phyloP scores from a whole-genome alignment of 306 rosid genomes.

The Quercus berberidifolia region DNA sequence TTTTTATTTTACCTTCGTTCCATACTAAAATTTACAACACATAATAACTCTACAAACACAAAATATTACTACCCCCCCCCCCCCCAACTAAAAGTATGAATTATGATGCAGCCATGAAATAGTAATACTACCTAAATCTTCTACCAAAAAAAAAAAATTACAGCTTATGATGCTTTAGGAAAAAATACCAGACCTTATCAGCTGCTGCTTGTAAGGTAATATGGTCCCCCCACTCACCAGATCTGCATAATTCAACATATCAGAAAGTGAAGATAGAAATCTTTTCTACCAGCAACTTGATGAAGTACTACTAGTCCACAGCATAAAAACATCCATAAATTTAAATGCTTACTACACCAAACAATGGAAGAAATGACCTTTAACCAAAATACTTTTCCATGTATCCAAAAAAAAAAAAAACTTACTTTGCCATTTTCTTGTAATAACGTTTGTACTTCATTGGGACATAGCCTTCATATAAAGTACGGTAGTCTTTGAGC shows the following conservation, averaged over 20 bases:
- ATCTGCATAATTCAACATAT: slow-evolving; percentile 43
- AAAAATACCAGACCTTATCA: slow-evolving; percentile 53
- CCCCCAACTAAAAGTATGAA: too few relatives aligned
- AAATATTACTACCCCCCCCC: too few relatives aligned
- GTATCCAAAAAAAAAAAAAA: not conserved
- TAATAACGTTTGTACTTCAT: slow-evolving; percentile 85
- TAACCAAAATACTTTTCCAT: slow-evolving; percentile 65
- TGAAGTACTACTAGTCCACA: slow-evolving; percentile 12
- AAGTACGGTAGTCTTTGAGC: slow-evolving; percentile 67
- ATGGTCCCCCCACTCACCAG: slow-evolving; percentile 99
- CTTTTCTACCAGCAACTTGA: not conserved
- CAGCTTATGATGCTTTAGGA: not conserved
- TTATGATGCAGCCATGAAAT: not conserved
- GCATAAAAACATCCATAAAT: slow-evolving; percentile 1
- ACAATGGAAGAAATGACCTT: slow-evolving; percentile 15
- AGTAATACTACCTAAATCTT: slow-evolving; percentile 9
- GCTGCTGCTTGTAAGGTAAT: slow-evolving; percentile 95
- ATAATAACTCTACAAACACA: too few relatives aligned
- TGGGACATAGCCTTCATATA: slow-evolving; percentile 86
- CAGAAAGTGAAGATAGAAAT: slow-evolving; percentile 21
- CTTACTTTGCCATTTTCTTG: slow-evolving; percentile 88
- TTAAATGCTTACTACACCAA: slow-evolving; percentile 10
- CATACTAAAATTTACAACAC: too few relatives aligned
- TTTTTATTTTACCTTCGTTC: too few relatives aligned
- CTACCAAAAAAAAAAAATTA: not conserved